These are phyloP conservation scores for Solanum ahanhuiri DNA, from an alignment of 257 asterid species.

Conservation along the genomic window DNA sequence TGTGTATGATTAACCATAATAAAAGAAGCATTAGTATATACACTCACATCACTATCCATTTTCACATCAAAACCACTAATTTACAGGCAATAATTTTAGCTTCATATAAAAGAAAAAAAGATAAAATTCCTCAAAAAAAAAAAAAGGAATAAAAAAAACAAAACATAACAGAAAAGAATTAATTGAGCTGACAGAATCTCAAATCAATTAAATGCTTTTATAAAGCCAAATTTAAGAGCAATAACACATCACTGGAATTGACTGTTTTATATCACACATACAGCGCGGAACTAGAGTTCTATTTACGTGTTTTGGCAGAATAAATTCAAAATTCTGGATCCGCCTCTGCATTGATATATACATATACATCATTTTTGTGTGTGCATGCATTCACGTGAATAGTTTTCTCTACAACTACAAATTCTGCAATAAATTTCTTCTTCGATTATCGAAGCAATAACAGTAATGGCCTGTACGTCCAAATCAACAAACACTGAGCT, in stretches of 20 bases:
- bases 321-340: neutral
- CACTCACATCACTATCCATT: neutral
- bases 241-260: neutral
- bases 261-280: neutral
- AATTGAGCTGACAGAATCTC: neutral
- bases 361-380: no score
- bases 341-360: neutral
- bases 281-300: neutral
- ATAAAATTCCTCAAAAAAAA: neutral
- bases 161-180: neutral
- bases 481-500: neutral
- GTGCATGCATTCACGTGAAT: neutral
- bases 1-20: neutral
- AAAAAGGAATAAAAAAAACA: neutral
- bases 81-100: neutral
- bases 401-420: neutral
- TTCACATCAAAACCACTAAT: neutral
- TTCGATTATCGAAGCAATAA: neutral
- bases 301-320: neutral
- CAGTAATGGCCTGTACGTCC: neutral
- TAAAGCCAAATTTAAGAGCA: neutral
- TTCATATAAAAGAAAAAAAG: neutral
- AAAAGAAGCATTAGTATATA: neutral
- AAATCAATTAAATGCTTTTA: no score
- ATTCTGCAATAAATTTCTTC: neutral